These are phyloP conservation scores for Apiospora phragmitis DNA, from an alignment of 2,329 filamentous ascomycete species.

Conservation along the genomic window DNA sequence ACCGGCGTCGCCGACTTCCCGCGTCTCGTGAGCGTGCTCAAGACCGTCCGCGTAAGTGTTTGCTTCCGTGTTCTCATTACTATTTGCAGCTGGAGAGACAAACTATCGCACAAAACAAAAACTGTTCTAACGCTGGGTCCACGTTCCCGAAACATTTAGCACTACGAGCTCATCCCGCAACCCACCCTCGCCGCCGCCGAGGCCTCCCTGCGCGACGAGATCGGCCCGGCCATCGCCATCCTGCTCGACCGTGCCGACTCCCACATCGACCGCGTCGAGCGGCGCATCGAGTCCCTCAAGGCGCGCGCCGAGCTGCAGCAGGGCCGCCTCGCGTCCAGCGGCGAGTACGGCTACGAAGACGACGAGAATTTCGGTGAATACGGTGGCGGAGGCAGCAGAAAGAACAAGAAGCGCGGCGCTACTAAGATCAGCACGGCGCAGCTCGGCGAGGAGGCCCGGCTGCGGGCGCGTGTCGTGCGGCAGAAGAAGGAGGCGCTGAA, in stretches of 20 bases:
- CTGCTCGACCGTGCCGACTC: slow-evolving; percentile 81
- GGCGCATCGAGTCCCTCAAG: slow-evolving; percentile 80
- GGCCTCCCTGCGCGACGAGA: slow-evolving; percentile 80
- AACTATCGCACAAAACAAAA: too few relatives aligned
- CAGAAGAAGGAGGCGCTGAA: slow-evolving; percentile 84
- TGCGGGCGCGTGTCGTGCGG: slow-evolving; percentile 60
- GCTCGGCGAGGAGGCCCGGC: slow-evolving; percentile 55
- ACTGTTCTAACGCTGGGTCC: neutral
- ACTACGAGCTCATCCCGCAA: slow-evolving; percentile 91
- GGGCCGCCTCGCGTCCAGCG: slow-evolving; percentile 51
- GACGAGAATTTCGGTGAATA: slow-evolving; percentile 27
- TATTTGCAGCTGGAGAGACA: too few relatives aligned
- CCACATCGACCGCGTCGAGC: slow-evolving; percentile 78
- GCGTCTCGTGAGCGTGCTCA: slow-evolving; percentile 54
- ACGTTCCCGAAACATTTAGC: slow-evolving; percentile 47
- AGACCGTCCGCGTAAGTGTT: slow-evolving; percentile 53
- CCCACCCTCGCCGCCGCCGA: slow-evolving; percentile 80
- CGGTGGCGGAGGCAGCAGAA: neutral
- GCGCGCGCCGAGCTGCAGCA: slow-evolving; percentile 83
- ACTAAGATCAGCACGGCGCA: slow-evolving; percentile 13
- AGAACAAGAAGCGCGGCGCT: slow-evolving; percentile 5
- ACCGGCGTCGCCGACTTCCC: slow-evolving; percentile 60
- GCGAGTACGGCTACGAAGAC: neutral
- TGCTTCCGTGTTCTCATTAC: neutral
- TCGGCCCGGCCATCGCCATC: slow-evolving; percentile 79